Conservation (phyloP, 1,284 basidiomycete genomes). For the Phlebopus sp. region DNA sequence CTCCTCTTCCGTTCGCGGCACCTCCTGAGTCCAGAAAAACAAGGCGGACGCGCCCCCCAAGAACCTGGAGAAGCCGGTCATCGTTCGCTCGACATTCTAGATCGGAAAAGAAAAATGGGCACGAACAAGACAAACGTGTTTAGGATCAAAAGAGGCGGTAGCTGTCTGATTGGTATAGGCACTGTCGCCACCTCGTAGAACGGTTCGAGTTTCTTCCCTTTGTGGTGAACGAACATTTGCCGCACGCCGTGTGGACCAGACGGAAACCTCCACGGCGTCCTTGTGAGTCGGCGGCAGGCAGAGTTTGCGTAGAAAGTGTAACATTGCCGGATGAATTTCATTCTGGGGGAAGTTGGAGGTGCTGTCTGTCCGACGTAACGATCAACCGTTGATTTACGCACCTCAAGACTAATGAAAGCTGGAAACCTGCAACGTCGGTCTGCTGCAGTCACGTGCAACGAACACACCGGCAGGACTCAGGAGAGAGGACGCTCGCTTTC, state of each 20-base stretch:
- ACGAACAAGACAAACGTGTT: conserved; percentile 53
- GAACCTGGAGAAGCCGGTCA: conserved; percentile 12
- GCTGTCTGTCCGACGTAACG: no score
- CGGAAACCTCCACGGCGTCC: neutral
- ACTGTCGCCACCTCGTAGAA: conserved; percentile 23
- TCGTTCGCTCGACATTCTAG: neutral
- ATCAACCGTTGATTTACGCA: no score
- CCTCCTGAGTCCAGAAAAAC: conserved; percentile 27
- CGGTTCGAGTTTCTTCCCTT: conserved; percentile 10
- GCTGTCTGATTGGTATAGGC: conserved; percentile 19
- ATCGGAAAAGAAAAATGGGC: neutral
- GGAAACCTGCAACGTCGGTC: no score
- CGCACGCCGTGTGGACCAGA: conserved; percentile 2
- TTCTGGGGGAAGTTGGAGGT: conserved; percentile 61
- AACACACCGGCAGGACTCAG: no score
- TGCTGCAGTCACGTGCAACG: no score
- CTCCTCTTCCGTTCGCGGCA: conserved; percentile 7
- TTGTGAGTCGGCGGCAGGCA: neutral
- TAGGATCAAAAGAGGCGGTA: conserved; percentile 48
- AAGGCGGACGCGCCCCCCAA: conserved; percentile 40
- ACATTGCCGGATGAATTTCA: conserved; percentile 44
- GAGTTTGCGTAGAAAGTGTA: conserved; percentile 3
- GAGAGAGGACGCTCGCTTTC: neutral
- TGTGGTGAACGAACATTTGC: conserved; percentile 15
- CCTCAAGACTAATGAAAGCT: no score